These are phyloP conservation scores for Umbellularia californica DNA, from an alignment of 164 flowering plant genomes.

Conservation along the genomic window DNA sequence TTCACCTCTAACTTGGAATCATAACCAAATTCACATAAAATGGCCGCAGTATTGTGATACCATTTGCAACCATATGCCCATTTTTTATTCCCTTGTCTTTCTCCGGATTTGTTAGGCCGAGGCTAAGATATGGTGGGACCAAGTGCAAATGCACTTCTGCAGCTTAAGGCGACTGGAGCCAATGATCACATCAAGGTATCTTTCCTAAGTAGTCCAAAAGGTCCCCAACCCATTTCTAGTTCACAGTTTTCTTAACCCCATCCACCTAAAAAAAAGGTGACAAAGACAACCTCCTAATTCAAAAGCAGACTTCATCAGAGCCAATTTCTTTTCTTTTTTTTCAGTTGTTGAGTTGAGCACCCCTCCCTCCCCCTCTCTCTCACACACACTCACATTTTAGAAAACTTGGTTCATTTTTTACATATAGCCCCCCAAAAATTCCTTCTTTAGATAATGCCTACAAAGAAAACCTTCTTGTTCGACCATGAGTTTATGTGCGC, in stretches of 20 bases:
- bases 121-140: slow-evolving; percentile 7
- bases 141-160: not conserved
- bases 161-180: not conserved
- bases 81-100: not conserved
- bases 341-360: no score
- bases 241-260: not conserved
- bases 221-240: slow-evolving; percentile 1
- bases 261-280: slow-evolving; percentile 7
- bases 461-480: no score
- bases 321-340: no score
- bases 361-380: no score
- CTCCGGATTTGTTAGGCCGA: slow-evolving; percentile 5
- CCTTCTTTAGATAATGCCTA: no score
- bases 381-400: no score
- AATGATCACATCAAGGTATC: not conserved
- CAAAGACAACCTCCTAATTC: slow-evolving; percentile 8
- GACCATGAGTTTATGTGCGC: no score
- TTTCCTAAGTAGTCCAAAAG: not conserved
- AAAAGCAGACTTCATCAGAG: not conserved
- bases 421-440: no score
- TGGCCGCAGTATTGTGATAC: not conserved
- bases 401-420: no score
- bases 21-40: not conserved
- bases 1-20: not conserved
- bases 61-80: not conserved